Base-by-base conservation (phyloP, 345 rosid genomes). In the Eutrema yunnanense region DNA sequence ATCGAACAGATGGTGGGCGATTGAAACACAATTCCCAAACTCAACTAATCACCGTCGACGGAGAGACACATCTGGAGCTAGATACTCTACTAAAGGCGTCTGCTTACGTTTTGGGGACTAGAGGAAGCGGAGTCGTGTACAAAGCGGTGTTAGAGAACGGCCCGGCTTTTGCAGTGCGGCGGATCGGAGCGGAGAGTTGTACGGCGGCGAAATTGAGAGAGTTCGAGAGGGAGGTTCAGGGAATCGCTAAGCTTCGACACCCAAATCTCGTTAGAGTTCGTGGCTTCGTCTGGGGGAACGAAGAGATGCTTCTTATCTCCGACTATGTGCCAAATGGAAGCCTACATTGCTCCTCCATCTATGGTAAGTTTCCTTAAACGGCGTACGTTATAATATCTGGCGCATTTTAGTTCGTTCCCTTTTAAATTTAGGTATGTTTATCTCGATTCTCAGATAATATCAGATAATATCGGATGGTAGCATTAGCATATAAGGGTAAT, bases 281-380 rank as follows among this genome's bases (percentile, higher is more conserved):
- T 40, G 99, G 97, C 47, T 95, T 91, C 68, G 86, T 83, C 62
- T 88, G 97, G 97, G 97, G 87, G 7, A 78, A 79, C 1, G 86
- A 84, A 58, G 99, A 95, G 80, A 91, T 89, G 86, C 99, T 95
- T 70, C 78, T 91, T 4, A 85, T 91, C 81, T 87, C 79, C 61
- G 96, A 95, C 51, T 89, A 79, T 47, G 79, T 84, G 78, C 70
- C 89, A 74, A 84, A 87, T 65, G 97, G 97, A 80, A 88, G 77
- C 82, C 83, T 95, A 60, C 81, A 80, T 36, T 47, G 73, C 79
- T 64, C 79, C 79, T 73, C 73, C 50, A 46, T 75, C 75, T 52
- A 76, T 84, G 81, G 97, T 90, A 81, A 85, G 89, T 62, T 60
- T 62, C 8, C 11, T 16, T 32, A 12, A 29, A 4, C 9, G 10